Evolutionary conservation across 1,284 basidiomycete genomes (phyloP), one percentile per base, ranked within the genome.

Genomic region (Schizophyllum commune): DNA sequence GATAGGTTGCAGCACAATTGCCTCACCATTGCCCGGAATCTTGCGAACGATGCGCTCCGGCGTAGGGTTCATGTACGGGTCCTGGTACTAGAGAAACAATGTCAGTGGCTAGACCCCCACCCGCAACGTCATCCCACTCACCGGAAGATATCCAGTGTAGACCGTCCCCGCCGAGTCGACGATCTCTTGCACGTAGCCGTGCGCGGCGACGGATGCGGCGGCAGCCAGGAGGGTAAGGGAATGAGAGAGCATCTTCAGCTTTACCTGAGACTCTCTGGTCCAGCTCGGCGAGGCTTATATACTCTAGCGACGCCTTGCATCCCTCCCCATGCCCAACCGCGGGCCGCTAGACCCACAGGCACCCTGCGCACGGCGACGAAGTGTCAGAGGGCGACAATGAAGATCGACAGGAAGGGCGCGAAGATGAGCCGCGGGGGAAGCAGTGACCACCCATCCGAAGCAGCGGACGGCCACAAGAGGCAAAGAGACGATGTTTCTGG

Each of bases 21-120:
- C 58, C 71, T 32, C 56, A 77, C 78, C 79, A 60, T 80, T 80
- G 57, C 77, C 75, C 19, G 79, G 78, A 61, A 82, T 77, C 56
- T 74, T 71, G 19, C 80, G 75, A 39, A 81, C 72, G 62, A 82
- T 81, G 13, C 79, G 72, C 57, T 78, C 65, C 13, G 79, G 79
- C 9, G 70, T 69, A 19, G 52, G 21, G 62, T 68, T 70, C 33
- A 53, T 55, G 52, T 67, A 64, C 8, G 74, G 74, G 61, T 77
- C 75, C n/a, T 64, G 62, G 67, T 74, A 74, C 39, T 47, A 9
- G 13, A 47, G 17, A 3, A 17, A 47, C 39, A 8, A 9, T 5
- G 27, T 27, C 27, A 27, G 27, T 27, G 5, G 27, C 27, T 27
- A 27, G 27, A 27, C 27, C 5, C 3, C 2, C 3, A 27, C 2